Evolutionary conservation across 192 early-diverging fungal species (phyloP), one percentile per base, ranked within the genome.

Genomic region (Linnemannia hyalina): DNA sequence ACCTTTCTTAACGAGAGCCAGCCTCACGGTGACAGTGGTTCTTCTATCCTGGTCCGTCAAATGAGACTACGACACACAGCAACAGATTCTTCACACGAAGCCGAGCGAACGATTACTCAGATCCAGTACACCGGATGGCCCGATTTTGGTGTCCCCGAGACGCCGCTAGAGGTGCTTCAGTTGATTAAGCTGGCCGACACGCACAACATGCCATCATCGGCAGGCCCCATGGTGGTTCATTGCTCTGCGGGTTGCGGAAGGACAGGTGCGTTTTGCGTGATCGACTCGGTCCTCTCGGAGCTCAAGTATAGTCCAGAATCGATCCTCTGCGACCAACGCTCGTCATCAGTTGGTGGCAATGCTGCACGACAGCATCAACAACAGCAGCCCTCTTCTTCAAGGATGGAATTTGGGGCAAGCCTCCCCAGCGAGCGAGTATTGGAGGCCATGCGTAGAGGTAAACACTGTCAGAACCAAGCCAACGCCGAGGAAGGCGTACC

Each of bases 71-170:
- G 80, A 6, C 70, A 82, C 16, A 6, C 75, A 6, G 6, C 38
- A 40, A 40, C 38, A 70, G 10, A 80, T 55, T 22, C 42, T 7
- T 32, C 78, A 65, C 6, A 88, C 65, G 11, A 72, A 75, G 6
- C 74, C 73, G 6, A 87, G 86, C 74, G 89, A n/a, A 78, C 73
- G 5, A 85, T 98, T 1, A 94, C 95, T 26, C 97, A 97, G 60
- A 73, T 99, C 41, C 98, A 99, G 70, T 99, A 96, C 75, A 83
- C 93, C 36, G 95, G 93, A 1, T 99, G 97, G 97, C 93, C 95
- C n/a, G 98, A 99, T 85, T 97, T 96, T 87, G 93, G 94, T 13
- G 93, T 93, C 9, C 97, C 96, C 0, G 92, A 95, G 32, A 93
- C 92, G 15, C 95, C 95, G 4, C 80, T 93, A 22, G 92, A 93